These are phyloP conservation scores for Babesia microti DNA, from an alignment of 169 alveolate species.

Conservation along the genomic window DNA sequence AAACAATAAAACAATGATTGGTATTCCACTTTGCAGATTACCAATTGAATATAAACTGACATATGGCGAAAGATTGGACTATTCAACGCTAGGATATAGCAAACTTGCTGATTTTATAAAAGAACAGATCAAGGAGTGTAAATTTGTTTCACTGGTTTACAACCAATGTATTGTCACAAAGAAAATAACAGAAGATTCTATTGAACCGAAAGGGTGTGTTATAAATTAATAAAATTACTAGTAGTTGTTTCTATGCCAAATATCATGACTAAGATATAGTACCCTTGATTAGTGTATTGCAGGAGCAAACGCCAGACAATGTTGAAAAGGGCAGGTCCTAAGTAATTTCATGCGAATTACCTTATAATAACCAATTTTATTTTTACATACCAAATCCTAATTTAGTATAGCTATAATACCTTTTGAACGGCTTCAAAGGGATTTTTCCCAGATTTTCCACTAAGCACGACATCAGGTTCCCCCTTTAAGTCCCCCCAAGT, in stretches of 20 bases:
- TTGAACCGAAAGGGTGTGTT: no score
- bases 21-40: conserved; percentile 19
- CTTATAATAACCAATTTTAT: conserved; percentile 39
- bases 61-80: conserved; percentile 37
- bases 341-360: conserved; percentile 3
- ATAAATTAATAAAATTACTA: conserved; percentile 5
- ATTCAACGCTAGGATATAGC: conserved; percentile 41
- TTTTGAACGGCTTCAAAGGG: conserved; percentile 57
- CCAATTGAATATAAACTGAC: conserved; percentile 45
- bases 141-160: conserved; percentile 7
- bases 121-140: conserved; percentile 36
- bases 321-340: conserved; percentile 39
- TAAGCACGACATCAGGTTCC: conserved; percentile 57
- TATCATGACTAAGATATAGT: conserved; percentile 22
- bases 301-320: conserved; percentile 32
- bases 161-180: no score
- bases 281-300: conserved; percentile 23
- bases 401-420: conserved; percentile 3
- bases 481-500: conserved; percentile 41
- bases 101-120: conserved; percentile 52
- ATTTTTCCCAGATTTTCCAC: conserved; percentile 57
- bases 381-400: conserved; percentile 34
- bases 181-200: no score
- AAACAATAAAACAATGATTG: not conserved
- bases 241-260: not conserved